phyloP scores from a whole-genome alignment of 306 rosid species.

The Hylodesmum podocarpum region DNA sequence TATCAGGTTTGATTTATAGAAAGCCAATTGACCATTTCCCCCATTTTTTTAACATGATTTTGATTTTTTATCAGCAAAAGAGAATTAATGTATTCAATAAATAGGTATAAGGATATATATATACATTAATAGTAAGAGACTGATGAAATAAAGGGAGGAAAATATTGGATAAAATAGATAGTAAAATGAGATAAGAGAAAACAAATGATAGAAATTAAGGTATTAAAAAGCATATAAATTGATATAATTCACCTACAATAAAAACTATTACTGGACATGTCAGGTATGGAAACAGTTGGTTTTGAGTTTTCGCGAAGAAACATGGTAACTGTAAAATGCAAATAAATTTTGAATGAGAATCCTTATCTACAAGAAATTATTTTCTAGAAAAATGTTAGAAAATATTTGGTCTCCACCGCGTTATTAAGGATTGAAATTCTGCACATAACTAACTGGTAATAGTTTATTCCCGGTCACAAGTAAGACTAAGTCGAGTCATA shows the following conservation, averaged over 20 bases:
- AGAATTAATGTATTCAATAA: no score
- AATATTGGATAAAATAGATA: not conserved
- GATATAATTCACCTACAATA: not conserved
- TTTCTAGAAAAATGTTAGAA: constrained; percentile 2
- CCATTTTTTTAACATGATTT: not conserved
- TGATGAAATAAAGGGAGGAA: not conserved
- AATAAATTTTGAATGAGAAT: constrained; percentile 1
- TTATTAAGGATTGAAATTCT: constrained; percentile 15
- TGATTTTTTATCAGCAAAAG: no score
- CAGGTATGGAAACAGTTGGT: not conserved
- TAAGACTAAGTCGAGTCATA: constrained; percentile 27
- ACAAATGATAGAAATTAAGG: not conserved
- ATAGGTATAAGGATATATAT: no score
- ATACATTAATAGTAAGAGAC: no score
- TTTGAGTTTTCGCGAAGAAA: not conserved
- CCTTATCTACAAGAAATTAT: not conserved
- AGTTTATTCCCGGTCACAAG: constrained; percentile 16
- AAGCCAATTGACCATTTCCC: not conserved
- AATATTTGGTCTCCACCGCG: not conserved
- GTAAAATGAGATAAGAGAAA: not conserved
- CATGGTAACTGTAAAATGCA: not conserved
- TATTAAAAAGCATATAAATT: not conserved
- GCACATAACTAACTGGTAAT: constrained; percentile 23
- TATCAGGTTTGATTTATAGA: not conserved
- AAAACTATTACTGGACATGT: not conserved